Evolutionary conservation across 371 early-diverging fungal species (phyloP).

Genomic region (Batrachochytrium dendrobatidis): DNA sequence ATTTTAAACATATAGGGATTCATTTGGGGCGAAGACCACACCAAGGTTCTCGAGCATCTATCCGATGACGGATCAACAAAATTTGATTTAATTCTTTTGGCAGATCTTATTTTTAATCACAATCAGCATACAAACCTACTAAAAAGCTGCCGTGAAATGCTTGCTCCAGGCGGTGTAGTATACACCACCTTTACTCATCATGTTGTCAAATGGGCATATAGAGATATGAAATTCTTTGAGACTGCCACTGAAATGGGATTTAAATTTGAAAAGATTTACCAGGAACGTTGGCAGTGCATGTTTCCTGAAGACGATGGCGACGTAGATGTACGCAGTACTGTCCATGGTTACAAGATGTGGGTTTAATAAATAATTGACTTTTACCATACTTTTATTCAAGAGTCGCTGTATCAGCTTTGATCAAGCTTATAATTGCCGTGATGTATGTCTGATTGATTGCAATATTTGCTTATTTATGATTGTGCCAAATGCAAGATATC

Average conservation of each 20-base stretch:
- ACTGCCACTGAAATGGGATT: constrained; percentile 65
- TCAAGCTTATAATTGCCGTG: too few relatives aligned
- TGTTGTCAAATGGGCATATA: constrained; percentile 44
- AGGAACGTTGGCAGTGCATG: constrained; percentile 71
- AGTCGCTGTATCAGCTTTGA: too few relatives aligned
- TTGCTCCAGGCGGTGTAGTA: constrained; percentile 13
- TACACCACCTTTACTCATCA: constrained; percentile 26
- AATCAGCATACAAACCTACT: constrained; percentile 41
- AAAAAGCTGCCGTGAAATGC: constrained; percentile 11
- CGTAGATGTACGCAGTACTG: constrained; percentile 69
- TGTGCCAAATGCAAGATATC: too few relatives aligned
- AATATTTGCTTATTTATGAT: too few relatives aligned
- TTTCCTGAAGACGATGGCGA: constrained; percentile 84
- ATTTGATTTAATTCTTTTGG: constrained; percentile 78
- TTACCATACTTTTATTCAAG: too few relatives aligned
- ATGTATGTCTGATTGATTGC: too few relatives aligned
- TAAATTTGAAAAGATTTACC: constrained; percentile 57
- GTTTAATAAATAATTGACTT: neutral
- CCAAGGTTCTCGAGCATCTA: constrained; percentile 28
- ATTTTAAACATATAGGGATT: constrained; percentile 50
- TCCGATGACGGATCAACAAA: constrained; percentile 9
- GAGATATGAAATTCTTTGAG: constrained; percentile 76
- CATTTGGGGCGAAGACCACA: constrained; percentile 72
- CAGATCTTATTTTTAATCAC: constrained; percentile 89
- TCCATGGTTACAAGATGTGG: constrained; percentile 39